A percentile compares a stretch with the other conserved stretches of the same genome.
phyloP scores from a whole-genome alignment of 306 rosid species.

The Urtica urens region DNA sequence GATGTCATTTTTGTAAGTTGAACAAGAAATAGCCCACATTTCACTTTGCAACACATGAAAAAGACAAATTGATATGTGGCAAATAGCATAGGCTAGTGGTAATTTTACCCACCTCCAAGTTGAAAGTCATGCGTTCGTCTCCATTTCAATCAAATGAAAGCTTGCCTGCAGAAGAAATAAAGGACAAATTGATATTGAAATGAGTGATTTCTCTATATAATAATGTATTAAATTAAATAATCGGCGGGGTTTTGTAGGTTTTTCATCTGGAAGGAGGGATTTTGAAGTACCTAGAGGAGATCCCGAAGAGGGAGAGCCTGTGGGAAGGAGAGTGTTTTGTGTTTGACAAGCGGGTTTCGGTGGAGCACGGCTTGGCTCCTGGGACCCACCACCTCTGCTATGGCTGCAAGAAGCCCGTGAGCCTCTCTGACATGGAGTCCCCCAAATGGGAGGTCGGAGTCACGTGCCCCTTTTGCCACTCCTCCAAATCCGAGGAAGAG shows the following conservation, averaged over 20 bases:
- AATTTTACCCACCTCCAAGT: too few species aligned
- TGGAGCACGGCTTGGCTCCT: slow-evolving; percentile 73
- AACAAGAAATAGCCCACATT: too few species aligned
- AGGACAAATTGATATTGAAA: too few species aligned
- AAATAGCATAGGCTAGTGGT: too few species aligned
- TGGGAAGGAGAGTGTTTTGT: slow-evolving; percentile 98
- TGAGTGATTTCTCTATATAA: too few species aligned
- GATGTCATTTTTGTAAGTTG: too few species aligned
- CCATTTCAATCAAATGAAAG: too few species aligned
- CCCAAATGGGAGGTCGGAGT: slow-evolving; percentile 72
- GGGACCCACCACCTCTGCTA: slow-evolving; percentile 92
- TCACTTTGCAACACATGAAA: too few species aligned
- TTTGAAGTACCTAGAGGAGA: slow-evolving; percentile 84
- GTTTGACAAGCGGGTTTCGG: slow-evolving; percentile 87
- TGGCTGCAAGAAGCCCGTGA: slow-evolving; percentile 91
- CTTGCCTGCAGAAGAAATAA: too few species aligned
- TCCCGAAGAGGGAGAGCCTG: slow-evolving; percentile 62
- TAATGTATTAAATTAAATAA: too few species aligned
- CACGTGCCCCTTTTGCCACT: slow-evolving; percentile 66
- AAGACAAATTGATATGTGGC: too few species aligned
- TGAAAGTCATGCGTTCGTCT: too few species aligned
- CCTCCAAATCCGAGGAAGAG: slow-evolving; percentile 67
- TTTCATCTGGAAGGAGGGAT: slow-evolving; percentile 97
- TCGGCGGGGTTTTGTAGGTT: slow-evolving; percentile 49
- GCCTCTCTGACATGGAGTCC: slow-evolving; percentile 80